Base-by-base conservation (phyloP, 805 yeast genomes). In the Cyberlindnera samutprakarnensis region DNA sequence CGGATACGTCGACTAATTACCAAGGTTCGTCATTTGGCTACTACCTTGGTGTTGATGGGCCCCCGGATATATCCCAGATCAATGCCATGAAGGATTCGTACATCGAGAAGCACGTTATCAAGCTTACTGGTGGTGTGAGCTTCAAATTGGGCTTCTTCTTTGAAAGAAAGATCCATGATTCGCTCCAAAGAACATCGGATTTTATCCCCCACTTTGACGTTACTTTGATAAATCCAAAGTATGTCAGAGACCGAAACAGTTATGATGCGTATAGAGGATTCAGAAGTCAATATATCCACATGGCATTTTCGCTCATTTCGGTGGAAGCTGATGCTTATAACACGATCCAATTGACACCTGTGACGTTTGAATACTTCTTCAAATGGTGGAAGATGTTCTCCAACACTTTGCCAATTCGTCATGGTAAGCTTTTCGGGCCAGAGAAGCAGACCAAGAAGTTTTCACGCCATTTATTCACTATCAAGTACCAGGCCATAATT, bases 331-430 rank as follows among this genome's bases (percentile, higher is more conserved):
- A 35, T 2, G 63, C 75, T 9, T 76, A 77, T 44, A 90, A 88
- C 56, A 66, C 87, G 1, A 68, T 83, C 27, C 94, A 88, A 51
- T 57, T 90, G 32, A 68, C 87, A 3, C 95, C 96, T 2, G 62
- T 62, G 5, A 69, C 78, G 0, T 65, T 90, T 43, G 51, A 59
- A 7, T 81, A 76, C 38, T 87, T 92, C 59, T 76, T 75, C 47
- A 51, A 56, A 5, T 92, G 97, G 97, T 88, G 96, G 95, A 57
- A 59, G 21, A 68, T 83, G 42, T 90, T 90, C 55, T 70, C 79
- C n/a, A 79, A 90, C 17, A 77, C 79, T 34, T 62, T 88, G 14
- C 95, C 97, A 0, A 70, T 86, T 12, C 69, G 94, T 31, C 66
- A 72, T 28, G 96, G 97, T 0, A 54, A 59, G 2, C 50, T 92